phyloP scores from a whole-genome alignment of 441 rosid species.

The Biscutella laevigata region DNA sequence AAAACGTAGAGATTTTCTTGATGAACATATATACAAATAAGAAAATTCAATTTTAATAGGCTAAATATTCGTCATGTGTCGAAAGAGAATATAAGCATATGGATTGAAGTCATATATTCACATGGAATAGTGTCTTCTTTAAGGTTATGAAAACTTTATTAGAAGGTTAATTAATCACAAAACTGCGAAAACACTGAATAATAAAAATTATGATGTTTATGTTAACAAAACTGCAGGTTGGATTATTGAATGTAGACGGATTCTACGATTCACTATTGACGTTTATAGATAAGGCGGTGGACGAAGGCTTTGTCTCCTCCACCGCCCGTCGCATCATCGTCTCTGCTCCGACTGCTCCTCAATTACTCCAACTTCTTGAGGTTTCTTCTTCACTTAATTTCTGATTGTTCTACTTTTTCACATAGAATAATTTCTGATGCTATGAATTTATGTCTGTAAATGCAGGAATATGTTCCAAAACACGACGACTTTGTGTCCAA shows the following conservation, averaged over 20 bases:
- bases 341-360: slow-evolving; percentile 56
- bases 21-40: neutral
- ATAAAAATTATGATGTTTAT: neutral
- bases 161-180: neutral
- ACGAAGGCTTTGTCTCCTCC: slow-evolving; percentile 78
- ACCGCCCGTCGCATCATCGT: slow-evolving; percentile 79
- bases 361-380: slow-evolving; percentile 54
- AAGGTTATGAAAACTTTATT: neutral
- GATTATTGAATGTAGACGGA: slow-evolving; percentile 83
- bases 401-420: neutral
- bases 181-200: neutral
- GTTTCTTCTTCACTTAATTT: slow-evolving; percentile 10
- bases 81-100: slow-evolving; percentile 6
- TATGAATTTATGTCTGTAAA: neutral
- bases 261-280: slow-evolving; percentile 72
- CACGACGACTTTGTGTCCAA: slow-evolving; percentile 29
- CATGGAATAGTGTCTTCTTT: slow-evolving; percentile 3
- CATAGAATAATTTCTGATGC: too few relatives aligned
- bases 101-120: slow-evolving; percentile 9
- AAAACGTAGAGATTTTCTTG: neutral
- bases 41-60: neutral
- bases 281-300: slow-evolving; percentile 90
- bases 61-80: neutral
- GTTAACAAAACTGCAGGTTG: slow-evolving; percentile 51
- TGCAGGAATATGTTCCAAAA: slow-evolving; percentile 24